Evolutionary conservation across 139 green algal genomes (phyloP).

Genomic region (Asterochloris erici): DNA sequence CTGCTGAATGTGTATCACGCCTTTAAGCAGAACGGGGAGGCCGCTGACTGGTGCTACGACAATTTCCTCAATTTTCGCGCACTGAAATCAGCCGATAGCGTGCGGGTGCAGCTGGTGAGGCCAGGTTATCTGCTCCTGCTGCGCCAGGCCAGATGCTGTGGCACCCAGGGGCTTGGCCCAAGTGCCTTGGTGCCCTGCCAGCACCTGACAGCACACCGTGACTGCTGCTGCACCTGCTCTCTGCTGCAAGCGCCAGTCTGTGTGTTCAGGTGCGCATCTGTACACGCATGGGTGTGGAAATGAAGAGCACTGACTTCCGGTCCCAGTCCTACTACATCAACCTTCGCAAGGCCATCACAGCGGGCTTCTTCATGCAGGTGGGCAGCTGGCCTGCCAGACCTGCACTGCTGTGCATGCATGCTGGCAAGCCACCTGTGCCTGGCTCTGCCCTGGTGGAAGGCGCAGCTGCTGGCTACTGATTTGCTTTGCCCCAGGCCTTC

Average conservation of each 20-base stretch:
- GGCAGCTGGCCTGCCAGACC: neutral
- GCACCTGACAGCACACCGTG: too few relatives aligned
- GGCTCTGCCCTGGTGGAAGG: too few relatives aligned
- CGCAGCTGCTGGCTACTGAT: neutral
- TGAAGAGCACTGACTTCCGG: constrained; percentile 88
- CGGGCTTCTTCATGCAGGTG: constrained; percentile 97
- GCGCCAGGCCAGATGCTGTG: too few relatives aligned
- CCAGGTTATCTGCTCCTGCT: neutral
- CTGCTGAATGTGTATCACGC: constrained; percentile 99
- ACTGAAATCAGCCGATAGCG: constrained; percentile 93
- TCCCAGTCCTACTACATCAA: constrained; percentile 93
- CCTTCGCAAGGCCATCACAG: constrained; percentile 93
- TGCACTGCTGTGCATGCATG: neutral
- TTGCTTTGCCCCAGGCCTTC: too few relatives aligned
- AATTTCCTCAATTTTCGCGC: constrained; percentile 94
- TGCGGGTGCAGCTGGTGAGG: constrained; percentile 85
- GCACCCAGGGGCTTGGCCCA: too few relatives aligned
- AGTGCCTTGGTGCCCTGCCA: too few relatives aligned
- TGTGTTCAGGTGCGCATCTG: constrained; percentile 63
- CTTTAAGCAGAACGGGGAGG: constrained; percentile 90
- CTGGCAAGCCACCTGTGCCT: neutral
- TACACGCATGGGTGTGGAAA: constrained; percentile 60
- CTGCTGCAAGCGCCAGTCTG: neutral
- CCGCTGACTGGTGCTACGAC: constrained; percentile 89
- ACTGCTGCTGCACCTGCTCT: too few relatives aligned